Evolutionary conservation across 1,284 basidiomycete genomes (phyloP), one percentile per base, ranked within the genome.

Genomic region (Ceratobasidium theobromae): DNA sequence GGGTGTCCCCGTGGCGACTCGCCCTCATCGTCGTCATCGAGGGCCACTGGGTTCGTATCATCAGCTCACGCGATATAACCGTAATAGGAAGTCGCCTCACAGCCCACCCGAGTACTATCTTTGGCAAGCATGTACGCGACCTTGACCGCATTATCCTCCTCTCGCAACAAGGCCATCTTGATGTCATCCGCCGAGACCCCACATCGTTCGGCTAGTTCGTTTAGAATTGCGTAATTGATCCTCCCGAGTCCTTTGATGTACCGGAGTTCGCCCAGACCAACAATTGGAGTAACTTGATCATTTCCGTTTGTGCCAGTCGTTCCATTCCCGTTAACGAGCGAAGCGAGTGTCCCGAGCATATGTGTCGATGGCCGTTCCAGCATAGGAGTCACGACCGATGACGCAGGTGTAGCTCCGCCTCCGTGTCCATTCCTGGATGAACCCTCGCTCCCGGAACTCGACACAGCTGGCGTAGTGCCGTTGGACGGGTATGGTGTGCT

Each of bases 71-170:
- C 27, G 18, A 14, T n/a, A 16, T 8, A 16, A 14, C 6, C 41
- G 48, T 6, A 11, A 6, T n/a, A 27, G 11, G 46, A 54, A 28
- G 35, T 9, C 0, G 11, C 12, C 76, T 91, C 91, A 75, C 88
- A 86, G n/a, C 94, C 85, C 68, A 91, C 84, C 46, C 94, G 80
- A 72, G 87, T 84, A 78, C 96, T 95, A 74, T 98, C 96, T 60
- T 94, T 81, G 62, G 97, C 81, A 1, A 98, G 81, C 84, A 96
- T 88, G 76, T 98, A 99, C 0, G 96, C 95, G 16, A 99, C 95
- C 77, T 98, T 96, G 75, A 98, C 89, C 67, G 94, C 91, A 74
- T 98, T 97, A 45, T 96, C 88, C 66, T 94, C 91, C 51, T 94
- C 88, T 69, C 87, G 80, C 71, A 88, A 81, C 67, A 98, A 77